Percentiles rank a stretch among this genome's conserved stretches.
These are phyloP conservation scores for Rossbeevera mucosa DNA, from an alignment of 768 basidiomycete genomes.

Conservation along the genomic window DNA sequence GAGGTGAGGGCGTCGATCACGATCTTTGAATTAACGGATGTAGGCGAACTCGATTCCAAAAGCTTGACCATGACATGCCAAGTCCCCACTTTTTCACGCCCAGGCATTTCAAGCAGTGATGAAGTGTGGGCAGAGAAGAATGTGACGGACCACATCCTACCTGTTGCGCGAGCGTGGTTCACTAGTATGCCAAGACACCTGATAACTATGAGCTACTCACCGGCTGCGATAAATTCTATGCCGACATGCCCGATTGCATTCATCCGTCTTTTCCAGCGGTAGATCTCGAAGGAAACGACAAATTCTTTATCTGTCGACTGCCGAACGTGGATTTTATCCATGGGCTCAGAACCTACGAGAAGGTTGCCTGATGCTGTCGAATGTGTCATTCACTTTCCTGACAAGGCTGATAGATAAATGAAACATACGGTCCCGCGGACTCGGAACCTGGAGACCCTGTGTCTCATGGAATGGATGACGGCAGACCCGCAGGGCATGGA, in stretches of 20 bases:
- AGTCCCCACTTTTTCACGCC: constrained; percentile 1
- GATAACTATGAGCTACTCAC: constrained; percentile 1
- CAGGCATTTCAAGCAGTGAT: not conserved
- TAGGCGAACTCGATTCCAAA: constrained; percentile 17
- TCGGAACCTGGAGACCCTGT: constrained; percentile 17
- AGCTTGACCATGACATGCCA: constrained; percentile 44
- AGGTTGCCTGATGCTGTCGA: constrained; percentile 34
- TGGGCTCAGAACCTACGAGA: constrained; percentile 36
- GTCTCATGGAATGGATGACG: constrained; percentile 20
- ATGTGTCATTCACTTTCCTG: not conserved
- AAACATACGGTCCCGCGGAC: constrained; percentile 15
- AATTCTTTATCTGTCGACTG: constrained; percentile 48
- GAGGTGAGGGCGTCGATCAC: constrained; percentile 7
- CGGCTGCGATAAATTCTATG: constrained; percentile 60
- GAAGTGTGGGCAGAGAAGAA: constrained; percentile 18
- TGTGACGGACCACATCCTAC: constrained; percentile 24
- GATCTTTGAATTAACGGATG: constrained; percentile 15
- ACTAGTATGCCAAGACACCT: not conserved
- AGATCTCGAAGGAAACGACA: constrained; percentile 45
- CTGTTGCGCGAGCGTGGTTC: not conserved
- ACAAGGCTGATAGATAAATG: constrained; percentile 12
- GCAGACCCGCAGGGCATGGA: constrained; percentile 25
- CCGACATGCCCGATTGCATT: constrained; percentile 48
- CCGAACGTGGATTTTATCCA: constrained; percentile 50
- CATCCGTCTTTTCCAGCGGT: constrained; percentile 67